These are phyloP conservation scores for Fagopyrum tataricum DNA, from an alignment of 148 eudicot genomes.

Conservation along the genomic window DNA sequence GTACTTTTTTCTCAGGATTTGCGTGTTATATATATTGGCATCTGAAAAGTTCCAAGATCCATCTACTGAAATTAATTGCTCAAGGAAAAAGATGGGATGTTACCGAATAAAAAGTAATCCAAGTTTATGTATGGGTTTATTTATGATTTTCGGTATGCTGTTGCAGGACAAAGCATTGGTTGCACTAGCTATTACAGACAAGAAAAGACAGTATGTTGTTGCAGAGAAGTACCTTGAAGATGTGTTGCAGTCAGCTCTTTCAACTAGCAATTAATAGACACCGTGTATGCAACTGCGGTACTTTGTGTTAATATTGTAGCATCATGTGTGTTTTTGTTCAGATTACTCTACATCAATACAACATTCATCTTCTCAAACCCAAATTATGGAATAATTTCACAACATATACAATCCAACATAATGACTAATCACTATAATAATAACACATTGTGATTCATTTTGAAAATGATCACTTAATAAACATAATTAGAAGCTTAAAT, in stretches of 20 bases:
- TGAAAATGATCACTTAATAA: too few relatives aligned
- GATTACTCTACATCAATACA: background rate
- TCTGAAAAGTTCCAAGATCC: too few relatives aligned
- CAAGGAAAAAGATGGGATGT: background rate
- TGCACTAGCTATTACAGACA: constrained; percentile 87
- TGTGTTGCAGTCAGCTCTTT: constrained; percentile 83
- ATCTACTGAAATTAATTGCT: background rate
- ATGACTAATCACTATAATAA: too few relatives aligned
- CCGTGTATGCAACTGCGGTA: background rate
- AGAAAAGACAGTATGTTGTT: constrained; percentile 81
- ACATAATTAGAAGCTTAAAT: too few relatives aligned
- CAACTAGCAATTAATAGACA: constrained; percentile 13
- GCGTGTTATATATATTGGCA: background rate
- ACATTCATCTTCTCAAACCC: too few relatives aligned
- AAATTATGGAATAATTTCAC: too few relatives aligned
- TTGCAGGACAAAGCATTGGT: constrained; percentile 91
- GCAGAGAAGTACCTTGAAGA: constrained; percentile 95
- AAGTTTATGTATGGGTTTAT: constrained; percentile 14
- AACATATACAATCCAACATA: too few relatives aligned
- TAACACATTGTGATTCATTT: too few relatives aligned
- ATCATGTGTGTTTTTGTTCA: background rate
- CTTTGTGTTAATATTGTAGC: background rate
- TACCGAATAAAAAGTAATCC: constrained; percentile 28
- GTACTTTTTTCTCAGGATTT: constrained; percentile 20
- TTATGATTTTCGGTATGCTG: too few relatives aligned